Conservation (phyloP, 1,284 basidiomycete genomes). For the Kwoniella shivajii region DNA sequence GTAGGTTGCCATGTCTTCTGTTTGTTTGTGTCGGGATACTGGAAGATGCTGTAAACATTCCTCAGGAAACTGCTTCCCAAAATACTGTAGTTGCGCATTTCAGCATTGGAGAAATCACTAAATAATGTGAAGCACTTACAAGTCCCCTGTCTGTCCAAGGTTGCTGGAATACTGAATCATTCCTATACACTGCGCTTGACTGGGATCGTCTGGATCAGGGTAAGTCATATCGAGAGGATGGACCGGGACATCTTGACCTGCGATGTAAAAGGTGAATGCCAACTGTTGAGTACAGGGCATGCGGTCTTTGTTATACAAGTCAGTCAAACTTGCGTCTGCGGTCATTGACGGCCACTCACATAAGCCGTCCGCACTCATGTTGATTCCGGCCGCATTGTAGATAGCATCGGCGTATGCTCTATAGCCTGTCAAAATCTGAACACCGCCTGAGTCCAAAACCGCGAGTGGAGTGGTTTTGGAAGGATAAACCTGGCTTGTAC, state of each 20-base stretch:
- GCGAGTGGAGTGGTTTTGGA: constrained; percentile 38
- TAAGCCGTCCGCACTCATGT: constrained; percentile 37
- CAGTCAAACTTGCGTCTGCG: not conserved
- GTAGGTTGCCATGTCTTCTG: constrained; percentile 46
- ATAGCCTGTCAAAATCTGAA: constrained; percentile 45
- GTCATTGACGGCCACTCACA: constrained; percentile 29
- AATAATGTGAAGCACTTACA: constrained; percentile 26
- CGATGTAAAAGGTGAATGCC: constrained; percentile 47
- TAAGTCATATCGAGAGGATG: constrained; percentile 54
- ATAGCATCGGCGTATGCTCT: constrained; percentile 41
- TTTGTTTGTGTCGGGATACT: constrained; percentile 46
- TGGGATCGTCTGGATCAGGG: constrained; percentile 39
- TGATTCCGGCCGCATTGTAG: constrained; percentile 42
- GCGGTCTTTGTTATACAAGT: constrained; percentile 34
- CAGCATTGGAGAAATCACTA: not conserved
- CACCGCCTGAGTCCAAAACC: constrained; percentile 52
- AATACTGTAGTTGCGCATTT: constrained; percentile 26
- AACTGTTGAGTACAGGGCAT: constrained; percentile 49
- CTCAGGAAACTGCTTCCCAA: constrained; percentile 52
- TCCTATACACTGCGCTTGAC: constrained; percentile 46
- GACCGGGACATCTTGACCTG: constrained; percentile 36
- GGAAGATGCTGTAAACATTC: constrained; percentile 53
- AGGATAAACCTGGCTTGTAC: constrained; percentile 31
- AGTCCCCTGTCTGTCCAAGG: constrained; percentile 42
- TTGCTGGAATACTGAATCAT: constrained; percentile 45